phyloP scores from a whole-genome alignment of 2,329 filamentous ascomycete genomes.

The Nothophoma quercina region DNA sequence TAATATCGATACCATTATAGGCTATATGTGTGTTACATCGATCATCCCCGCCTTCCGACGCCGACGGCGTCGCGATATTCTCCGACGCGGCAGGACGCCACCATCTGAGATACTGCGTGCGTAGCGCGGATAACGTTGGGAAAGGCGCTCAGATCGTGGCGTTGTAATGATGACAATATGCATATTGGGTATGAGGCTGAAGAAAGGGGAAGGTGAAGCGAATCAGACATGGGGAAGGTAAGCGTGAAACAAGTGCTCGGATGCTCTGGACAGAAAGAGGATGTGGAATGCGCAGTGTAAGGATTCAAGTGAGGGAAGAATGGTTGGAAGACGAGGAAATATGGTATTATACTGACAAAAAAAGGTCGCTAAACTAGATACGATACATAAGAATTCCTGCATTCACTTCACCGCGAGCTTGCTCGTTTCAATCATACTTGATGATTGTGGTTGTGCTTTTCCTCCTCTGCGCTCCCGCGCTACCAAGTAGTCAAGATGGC shows the following conservation, averaged over 20 bases:
- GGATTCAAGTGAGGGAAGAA: too few relatives aligned
- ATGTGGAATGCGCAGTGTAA: too few relatives aligned
- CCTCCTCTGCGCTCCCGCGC: conserved; percentile 14
- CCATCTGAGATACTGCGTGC: conserved; percentile 5
- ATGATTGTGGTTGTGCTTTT: not conserved
- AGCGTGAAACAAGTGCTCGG: too few relatives aligned
- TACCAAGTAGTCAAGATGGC: conserved; percentile 5
- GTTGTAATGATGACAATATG: too few relatives aligned
- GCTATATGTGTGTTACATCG: not conserved
- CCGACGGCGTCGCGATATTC: conserved; percentile 3
- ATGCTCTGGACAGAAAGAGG: too few relatives aligned
- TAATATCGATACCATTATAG: not conserved
- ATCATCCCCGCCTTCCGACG: conserved; percentile 11
- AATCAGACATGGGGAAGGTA: too few relatives aligned
- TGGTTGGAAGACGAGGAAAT: not conserved
- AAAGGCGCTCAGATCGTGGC: not conserved
- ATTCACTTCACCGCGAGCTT: too few relatives aligned
- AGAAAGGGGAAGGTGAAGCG: not conserved
- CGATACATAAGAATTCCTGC: not conserved
- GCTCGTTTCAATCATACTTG: not conserved
- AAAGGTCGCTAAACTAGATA: too few relatives aligned
- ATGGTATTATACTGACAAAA: conserved; percentile 22
- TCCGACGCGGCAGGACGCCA: not conserved
- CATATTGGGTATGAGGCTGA: not conserved
- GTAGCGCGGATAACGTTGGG: not conserved